phyloP scores from a whole-genome alignment of 1,284 basidiomycete genomes.

The Moesziomyces globuligerus region DNA sequence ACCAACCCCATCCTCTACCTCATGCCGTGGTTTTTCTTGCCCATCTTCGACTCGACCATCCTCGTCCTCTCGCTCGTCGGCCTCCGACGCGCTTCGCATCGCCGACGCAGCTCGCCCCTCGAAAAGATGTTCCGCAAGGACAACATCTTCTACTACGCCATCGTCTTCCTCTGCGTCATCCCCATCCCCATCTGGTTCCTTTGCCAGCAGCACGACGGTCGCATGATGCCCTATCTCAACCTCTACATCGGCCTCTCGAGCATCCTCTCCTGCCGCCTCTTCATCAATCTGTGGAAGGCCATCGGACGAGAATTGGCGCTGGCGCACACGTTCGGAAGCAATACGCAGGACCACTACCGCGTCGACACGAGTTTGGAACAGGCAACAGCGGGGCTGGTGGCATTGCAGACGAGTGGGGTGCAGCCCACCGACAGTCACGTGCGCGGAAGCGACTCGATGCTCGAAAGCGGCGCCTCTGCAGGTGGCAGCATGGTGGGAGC shows the following conservation, averaged over 20 bases:
- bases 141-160: constrained; percentile 49
- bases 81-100: constrained; percentile 33
- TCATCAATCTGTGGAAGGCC: constrained; percentile 52
- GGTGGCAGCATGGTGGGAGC: constrained; percentile 5
- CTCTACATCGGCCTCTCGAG: constrained; percentile 46
- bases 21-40: constrained; percentile 51
- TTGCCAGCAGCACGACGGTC: constrained; percentile 28
- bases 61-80: constrained; percentile 40
- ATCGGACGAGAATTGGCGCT: constrained; percentile 44
- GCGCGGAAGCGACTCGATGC: constrained; percentile 12
- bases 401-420: constrained; percentile 9
- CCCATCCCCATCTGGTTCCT: constrained; percentile 48
- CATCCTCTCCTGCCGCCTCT: constrained; percentile 42
- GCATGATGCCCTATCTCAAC: constrained; percentile 50
- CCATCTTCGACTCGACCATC: constrained; percentile 47
- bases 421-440: neutral
- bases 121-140: constrained; percentile 49
- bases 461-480: neutral
- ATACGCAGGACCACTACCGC: constrained; percentile 27
- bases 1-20: constrained; percentile 31
- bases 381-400: constrained; percentile 26
- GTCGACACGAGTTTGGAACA: constrained; percentile 31
- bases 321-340: constrained; percentile 38
- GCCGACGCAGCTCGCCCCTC: constrained; percentile 33
- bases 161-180: constrained; percentile 42